phyloP scores from a whole-genome alignment of 768 basidiomycete genomes.

The Lentinula detonsa region DNA sequence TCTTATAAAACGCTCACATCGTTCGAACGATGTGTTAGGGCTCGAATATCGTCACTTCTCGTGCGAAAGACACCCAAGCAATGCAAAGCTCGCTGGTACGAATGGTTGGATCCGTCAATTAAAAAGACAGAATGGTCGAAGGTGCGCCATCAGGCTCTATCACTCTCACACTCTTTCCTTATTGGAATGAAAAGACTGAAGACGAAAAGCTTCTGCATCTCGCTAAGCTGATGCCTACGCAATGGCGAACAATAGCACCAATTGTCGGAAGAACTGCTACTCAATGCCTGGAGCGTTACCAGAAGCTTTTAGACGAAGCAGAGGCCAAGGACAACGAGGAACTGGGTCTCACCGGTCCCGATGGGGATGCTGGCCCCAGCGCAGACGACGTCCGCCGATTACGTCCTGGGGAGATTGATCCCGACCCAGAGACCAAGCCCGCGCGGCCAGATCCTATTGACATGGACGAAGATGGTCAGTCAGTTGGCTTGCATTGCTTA shows the following conservation, averaged over 20 bases:
- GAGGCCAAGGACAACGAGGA: constrained; percentile 97
- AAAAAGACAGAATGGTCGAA: constrained; percentile 99
- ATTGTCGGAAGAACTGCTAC: constrained; percentile 97
- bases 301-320: constrained; percentile 95
- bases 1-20: not conserved
- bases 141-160: constrained; percentile 32
- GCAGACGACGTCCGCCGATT: constrained; percentile 90
- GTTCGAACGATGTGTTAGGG: constrained; percentile 43
- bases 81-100: constrained; percentile 99
- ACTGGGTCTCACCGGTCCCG: constrained; percentile 82
- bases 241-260: constrained; percentile 99
- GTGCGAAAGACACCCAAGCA: constrained; percentile 99
- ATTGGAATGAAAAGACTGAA: constrained; percentile 57
- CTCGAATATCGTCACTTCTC: constrained; percentile 94
- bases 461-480: constrained; percentile 95
- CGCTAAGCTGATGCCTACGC: constrained; percentile 98
- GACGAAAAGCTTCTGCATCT: constrained; percentile 98
- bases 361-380: constrained; percentile 73
- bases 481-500: not conserved
- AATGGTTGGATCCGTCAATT: constrained; percentile 99
- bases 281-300: constrained; percentile 97
- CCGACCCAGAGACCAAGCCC: constrained; percentile 97
- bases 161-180: not conserved
- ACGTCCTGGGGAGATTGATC: constrained; percentile 95
- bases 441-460: constrained; percentile 98